These are phyloP conservation scores for Malus asiatica DNA, from an alignment of 306 rosid genomes.

Conservation along the genomic window DNA sequence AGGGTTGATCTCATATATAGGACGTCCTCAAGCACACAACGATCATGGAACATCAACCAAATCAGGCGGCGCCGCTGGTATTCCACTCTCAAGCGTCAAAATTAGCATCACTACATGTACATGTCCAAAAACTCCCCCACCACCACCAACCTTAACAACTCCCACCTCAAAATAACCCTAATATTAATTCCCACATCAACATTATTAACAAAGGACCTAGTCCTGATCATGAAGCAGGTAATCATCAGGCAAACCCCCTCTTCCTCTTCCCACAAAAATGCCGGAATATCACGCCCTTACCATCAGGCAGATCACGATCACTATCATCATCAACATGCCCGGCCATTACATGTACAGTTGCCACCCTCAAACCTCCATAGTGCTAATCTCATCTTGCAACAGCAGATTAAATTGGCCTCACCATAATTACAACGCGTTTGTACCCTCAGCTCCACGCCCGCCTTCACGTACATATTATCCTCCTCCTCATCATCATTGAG, in stretches of 20 bases:
- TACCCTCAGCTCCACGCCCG: background rate
- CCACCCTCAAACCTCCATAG: background rate
- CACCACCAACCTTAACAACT: background rate
- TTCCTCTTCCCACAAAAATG: background rate
- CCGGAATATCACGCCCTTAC: background rate
- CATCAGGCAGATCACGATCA: background rate
- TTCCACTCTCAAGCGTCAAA: background rate
- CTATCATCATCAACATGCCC: background rate
- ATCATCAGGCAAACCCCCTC: conserved; percentile 5
- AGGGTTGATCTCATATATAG: background rate
- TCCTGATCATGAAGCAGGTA: background rate
- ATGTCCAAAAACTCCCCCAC: background rate
- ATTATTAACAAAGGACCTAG: background rate
- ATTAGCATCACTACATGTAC: background rate
- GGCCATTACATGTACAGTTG: background rate
- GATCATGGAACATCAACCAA: background rate
- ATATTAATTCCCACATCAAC: background rate
- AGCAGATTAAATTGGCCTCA: background rate
- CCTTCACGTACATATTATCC: background rate
- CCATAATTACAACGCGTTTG: background rate
- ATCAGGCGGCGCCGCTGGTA: background rate
- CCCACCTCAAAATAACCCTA: background rate
- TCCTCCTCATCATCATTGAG: background rate
- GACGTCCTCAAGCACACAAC: conserved; percentile 3
- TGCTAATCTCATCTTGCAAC: background rate